These are phyloP conservation scores for Knufia petricola DNA, from an alignment of 2,329 filamentous ascomycete species.

Conservation along the genomic window DNA sequence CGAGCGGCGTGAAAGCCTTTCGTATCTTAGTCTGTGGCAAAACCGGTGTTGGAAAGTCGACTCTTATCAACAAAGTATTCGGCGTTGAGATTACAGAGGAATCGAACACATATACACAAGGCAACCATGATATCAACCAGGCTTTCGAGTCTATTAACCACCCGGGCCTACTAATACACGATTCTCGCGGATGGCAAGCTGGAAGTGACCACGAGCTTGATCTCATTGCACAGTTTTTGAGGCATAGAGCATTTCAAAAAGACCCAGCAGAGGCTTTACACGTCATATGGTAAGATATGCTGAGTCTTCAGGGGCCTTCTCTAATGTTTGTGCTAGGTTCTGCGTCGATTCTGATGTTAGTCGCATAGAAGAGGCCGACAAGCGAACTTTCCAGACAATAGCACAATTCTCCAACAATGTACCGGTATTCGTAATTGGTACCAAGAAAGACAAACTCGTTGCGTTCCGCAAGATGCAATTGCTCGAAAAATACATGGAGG, in stretches of 20 bases:
- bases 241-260: conserved; percentile 24
- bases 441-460: conserved; percentile 28
- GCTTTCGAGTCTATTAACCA: conserved; percentile 27
- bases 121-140: conserved; percentile 27
- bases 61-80: conserved; percentile 27
- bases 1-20: conserved; percentile 24
- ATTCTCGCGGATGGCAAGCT: conserved; percentile 29
- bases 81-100: conserved; percentile 26
- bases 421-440: conserved; percentile 28
- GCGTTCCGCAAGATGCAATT: conserved; percentile 22
- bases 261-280: conserved; percentile 26
- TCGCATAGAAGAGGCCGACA: conserved; percentile 28
- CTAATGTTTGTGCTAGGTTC: conserved; percentile 21
- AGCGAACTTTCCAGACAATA: conserved; percentile 26
- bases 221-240: conserved; percentile 25
- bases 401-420: conserved; percentile 27
- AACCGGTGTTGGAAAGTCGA: conserved; percentile 27
- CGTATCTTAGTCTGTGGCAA: conserved; percentile 29
- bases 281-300: conserved; percentile 25
- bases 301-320: background rate
- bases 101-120: conserved; percentile 23
- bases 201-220: conserved; percentile 27
- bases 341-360: conserved; percentile 29
- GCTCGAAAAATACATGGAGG: conserved; percentile 18
- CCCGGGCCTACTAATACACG: conserved; percentile 28